Percentiles rank a stretch among this genome's conserved stretches.
Evolutionary conservation across 148 eudicot genomes (phyloP).

Genomic region (Nepenthes gracilis): DNA sequence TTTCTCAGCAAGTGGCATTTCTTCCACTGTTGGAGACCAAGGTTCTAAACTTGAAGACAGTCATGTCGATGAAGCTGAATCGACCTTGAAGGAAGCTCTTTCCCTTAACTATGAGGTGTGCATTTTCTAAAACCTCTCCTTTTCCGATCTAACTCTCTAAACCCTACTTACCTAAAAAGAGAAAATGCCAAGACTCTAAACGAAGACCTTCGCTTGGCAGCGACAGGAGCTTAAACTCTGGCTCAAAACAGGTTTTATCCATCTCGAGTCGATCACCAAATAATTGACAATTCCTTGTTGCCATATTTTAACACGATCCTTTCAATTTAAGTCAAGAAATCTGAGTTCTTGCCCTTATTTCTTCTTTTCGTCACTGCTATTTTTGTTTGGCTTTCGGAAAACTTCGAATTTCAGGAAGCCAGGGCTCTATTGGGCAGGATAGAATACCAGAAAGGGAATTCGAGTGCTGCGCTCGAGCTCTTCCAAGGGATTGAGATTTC

Average conservation of each 20-base stretch:
- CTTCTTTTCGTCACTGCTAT: not conserved
- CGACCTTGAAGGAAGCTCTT: constrained; percentile 92
- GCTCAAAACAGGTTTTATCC: too few relatives aligned
- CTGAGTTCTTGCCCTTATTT: not conserved
- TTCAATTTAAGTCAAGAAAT: not conserved
- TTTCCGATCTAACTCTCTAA: not conserved
- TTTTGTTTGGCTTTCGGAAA: not conserved
- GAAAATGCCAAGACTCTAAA: too few relatives aligned
- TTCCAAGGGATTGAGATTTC: constrained; percentile 84
- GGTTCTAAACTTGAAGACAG: constrained; percentile 76
- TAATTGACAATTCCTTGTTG: too few relatives aligned
- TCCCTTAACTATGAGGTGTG: constrained; percentile 90
- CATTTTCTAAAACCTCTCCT: constrained; percentile 1
- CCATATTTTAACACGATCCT: too few relatives aligned
- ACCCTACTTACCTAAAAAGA: too few relatives aligned
- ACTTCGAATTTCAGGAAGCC: constrained; percentile 54
- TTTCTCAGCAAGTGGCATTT: not conserved
- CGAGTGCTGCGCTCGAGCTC: constrained; percentile 85
- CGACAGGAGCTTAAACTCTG: too few relatives aligned
- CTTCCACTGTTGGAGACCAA: not conserved
- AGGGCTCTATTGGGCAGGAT: constrained; percentile 94
- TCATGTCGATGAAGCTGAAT: constrained; percentile 95
- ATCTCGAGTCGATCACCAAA: too few relatives aligned
- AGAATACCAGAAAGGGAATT: constrained; percentile 86
- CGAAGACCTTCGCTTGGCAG: too few relatives aligned